Conservation (phyloP, 495 filamentous ascomycete genomes). For the Usnea hakonensis region DNA sequence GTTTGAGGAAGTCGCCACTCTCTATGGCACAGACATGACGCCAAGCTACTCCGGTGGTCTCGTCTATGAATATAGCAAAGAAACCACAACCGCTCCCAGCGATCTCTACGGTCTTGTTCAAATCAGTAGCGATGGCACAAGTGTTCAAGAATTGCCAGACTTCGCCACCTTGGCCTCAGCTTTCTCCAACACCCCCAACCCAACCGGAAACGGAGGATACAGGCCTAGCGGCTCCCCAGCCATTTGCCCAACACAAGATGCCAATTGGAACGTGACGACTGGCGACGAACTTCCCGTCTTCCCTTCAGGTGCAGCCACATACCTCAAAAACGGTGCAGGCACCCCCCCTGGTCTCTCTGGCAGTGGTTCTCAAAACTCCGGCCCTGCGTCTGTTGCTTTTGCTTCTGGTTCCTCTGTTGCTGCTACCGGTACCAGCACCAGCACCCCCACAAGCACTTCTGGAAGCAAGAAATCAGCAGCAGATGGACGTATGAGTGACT, state of each 20-base stretch:
- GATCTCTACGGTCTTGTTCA: constrained; percentile 65
- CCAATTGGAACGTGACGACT: constrained; percentile 64
- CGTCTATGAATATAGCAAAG: constrained; percentile 89
- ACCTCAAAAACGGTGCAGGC: constrained; percentile 67
- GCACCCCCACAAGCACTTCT: constrained; percentile 23
- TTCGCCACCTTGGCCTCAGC: constrained; percentile 61
- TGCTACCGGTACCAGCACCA: constrained; percentile 30
- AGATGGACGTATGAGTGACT: constrained; percentile 34
- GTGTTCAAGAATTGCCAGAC: constrained; percentile 50
- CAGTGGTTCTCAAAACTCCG: constrained; percentile 62
- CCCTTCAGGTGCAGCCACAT: constrained; percentile 57
- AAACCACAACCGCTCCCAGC: constrained; percentile 43
- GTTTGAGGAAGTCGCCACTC: constrained; percentile 70
- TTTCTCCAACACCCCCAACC: constrained; percentile 53
- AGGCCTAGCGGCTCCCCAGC: constrained; percentile 56
- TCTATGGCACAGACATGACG: constrained; percentile 83
- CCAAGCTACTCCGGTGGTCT: constrained; percentile 90
- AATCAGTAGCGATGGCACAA: constrained; percentile 50
- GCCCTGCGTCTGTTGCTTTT: constrained; percentile 51
- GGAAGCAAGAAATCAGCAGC: constrained; percentile 33
- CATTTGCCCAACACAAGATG: constrained; percentile 60
- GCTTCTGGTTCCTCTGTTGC: constrained; percentile 56
- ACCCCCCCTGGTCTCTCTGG: constrained; percentile 63
- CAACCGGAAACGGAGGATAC: constrained; percentile 69
- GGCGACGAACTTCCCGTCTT: constrained; percentile 63